Evolutionary conservation across 2,329 filamentous ascomycete species (phyloP).

Genomic region (Blastomyces gilchristii): DNA sequence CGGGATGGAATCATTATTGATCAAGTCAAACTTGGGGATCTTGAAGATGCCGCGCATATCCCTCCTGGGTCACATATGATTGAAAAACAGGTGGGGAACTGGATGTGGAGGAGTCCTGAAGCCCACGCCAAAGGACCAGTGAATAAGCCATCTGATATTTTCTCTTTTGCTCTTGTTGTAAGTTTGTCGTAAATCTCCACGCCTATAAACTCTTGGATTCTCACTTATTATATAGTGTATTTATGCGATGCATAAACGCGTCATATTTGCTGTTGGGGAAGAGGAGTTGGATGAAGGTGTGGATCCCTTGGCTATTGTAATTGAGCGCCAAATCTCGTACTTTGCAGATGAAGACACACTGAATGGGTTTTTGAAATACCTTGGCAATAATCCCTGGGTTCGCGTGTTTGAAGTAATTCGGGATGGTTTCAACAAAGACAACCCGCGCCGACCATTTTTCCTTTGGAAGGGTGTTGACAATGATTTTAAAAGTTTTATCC

Average conservation of each 20-base stretch:
- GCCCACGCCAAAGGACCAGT: conserved; percentile 21
- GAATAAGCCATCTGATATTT: conserved; percentile 27
- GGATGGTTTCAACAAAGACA: conserved; percentile 33
- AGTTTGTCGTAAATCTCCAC: too few relatives aligned
- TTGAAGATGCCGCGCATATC: conserved; percentile 20
- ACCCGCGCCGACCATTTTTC: conserved; percentile 35
- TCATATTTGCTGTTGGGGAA: conserved; percentile 24
- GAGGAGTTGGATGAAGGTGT: conserved; percentile 25
- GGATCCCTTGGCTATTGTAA: conserved; percentile 32
- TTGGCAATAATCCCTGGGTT: conserved; percentile 34
- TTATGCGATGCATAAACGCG: too few relatives aligned
- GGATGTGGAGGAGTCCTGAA: conserved; percentile 30
- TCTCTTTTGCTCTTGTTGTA: conserved; percentile 29
- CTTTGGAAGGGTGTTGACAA: conserved; percentile 31
- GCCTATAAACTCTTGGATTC: too few relatives aligned
- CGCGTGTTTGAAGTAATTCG: conserved; percentile 30
- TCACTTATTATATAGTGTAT: too few relatives aligned
- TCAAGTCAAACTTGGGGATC: conserved; percentile 20
- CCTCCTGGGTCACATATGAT: conserved; percentile 15
- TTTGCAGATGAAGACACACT: conserved; percentile 38
- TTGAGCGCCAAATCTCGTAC: conserved; percentile 40
- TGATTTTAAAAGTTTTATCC: conserved; percentile 20
- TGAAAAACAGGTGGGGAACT: conserved; percentile 21
- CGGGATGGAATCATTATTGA: conserved; percentile 14
- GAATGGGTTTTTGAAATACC: conserved; percentile 33